Conservation (phyloP, 2,329 filamentous ascomycete genomes). For the Purpureocillium lavendulum region DNA sequence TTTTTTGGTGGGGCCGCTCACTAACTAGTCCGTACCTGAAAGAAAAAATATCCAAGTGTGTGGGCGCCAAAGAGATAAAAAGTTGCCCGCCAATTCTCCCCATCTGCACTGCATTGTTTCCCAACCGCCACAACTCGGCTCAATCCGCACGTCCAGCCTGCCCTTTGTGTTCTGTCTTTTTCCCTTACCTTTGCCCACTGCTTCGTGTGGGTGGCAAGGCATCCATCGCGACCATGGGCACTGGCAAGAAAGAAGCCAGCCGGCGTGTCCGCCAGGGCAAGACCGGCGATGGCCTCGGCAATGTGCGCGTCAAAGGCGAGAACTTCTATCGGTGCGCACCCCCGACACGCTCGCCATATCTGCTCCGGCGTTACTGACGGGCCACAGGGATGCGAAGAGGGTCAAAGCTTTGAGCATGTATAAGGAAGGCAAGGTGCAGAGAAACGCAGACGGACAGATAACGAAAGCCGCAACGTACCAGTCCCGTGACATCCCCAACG, state of each 20-base stretch:
- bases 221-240: conserved; percentile 56
- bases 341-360: too few species aligned
- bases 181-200: neutral
- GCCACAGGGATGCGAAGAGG: conserved; percentile 62
- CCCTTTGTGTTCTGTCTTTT: neutral
- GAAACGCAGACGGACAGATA: conserved; percentile 77
- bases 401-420: conserved; percentile 83
- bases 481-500: conserved; percentile 70
- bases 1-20: too few species aligned
- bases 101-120: too few species aligned
- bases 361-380: too few species aligned
- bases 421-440: conserved; percentile 76
- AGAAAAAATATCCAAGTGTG: too few species aligned
- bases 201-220: too few species aligned
- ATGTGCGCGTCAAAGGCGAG: conserved; percentile 91
- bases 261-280: conserved; percentile 82
- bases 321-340: conserved; percentile 79
- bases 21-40: too few species aligned
- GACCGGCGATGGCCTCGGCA: conserved; percentile 76
- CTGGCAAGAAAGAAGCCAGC: conserved; percentile 81
- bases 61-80: neutral
- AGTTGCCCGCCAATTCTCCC: neutral
- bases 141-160: too few species aligned
- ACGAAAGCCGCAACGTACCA: conserved; percentile 79
- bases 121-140: too few species aligned